A percentile compares a stretch with the other conserved stretches of the same genome.
Evolutionary conservation across 108 stramenopile genomes (phyloP).

Genomic region (Mayamaea pseudoterrestris): DNA sequence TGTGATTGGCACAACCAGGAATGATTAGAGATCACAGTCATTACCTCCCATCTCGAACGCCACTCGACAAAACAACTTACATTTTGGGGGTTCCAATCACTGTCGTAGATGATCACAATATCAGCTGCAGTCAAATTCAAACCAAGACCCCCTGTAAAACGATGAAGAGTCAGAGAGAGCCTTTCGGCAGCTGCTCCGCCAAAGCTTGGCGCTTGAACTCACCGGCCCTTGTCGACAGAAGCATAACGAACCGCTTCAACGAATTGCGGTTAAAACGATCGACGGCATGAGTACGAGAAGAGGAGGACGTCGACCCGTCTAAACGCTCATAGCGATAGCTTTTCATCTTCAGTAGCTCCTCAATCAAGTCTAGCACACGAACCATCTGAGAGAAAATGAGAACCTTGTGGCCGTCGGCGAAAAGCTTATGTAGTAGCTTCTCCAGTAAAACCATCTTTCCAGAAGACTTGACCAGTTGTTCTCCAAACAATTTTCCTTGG

Average conservation of each 20-base stretch:
- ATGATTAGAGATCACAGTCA: no score
- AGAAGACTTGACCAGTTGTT: conserved; percentile 76
- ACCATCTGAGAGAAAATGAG: conserved; percentile 98
- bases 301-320: conserved; percentile 81
- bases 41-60: no score
- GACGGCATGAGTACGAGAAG: conserved; percentile 81
- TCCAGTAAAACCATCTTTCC: conserved; percentile 81
- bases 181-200: no score
- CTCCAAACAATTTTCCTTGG: conserved; percentile 53
- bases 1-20: no score
- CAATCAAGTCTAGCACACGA: conserved; percentile 78
- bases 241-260: conserved; percentile 85
- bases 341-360: conserved; percentile 78
- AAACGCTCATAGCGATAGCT: conserved; percentile 75
- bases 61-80: no score
- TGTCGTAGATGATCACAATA: conserved; percentile 79
- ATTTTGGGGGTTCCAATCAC: conserved; percentile 76
- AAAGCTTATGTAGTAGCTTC: conserved; percentile 86
- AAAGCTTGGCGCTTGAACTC: no score
- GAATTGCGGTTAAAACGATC: conserved; percentile 80
- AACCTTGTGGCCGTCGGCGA: conserved; percentile 84
- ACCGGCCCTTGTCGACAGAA: conserved; percentile 83
- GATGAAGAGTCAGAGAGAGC: no score
- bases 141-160: no score
- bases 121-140: conserved; percentile 78